A percentile compares a stretch with the other conserved stretches of the same genome.
These are phyloP conservation scores for Canavalia gladiata DNA, from an alignment of 306 rosid species.

Conservation along the genomic window DNA sequence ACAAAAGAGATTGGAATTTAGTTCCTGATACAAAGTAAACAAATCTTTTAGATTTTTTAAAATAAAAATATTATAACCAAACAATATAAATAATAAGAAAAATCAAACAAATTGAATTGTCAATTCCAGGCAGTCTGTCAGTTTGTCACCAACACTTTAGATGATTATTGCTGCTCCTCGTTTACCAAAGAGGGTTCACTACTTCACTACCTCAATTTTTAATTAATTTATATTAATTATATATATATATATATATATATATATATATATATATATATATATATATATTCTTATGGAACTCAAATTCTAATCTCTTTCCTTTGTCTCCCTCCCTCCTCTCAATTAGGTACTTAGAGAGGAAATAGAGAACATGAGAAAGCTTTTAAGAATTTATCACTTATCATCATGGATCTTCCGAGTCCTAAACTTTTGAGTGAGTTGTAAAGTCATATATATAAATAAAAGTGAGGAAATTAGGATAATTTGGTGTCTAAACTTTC, in stretches of 20 bases:
- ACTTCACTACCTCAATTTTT: slow-evolving; percentile 23
- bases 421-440: slow-evolving; percentile 36
- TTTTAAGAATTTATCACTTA: slow-evolving; percentile 24
- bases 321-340: slow-evolving; percentile 58
- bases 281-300: slow-evolving; percentile 13
- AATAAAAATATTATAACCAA: slow-evolving; percentile 17
- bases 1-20: slow-evolving; percentile 45
- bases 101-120: slow-evolving; percentile 9
- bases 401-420: slow-evolving; percentile 35
- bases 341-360: slow-evolving; percentile 43
- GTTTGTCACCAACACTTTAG: slow-evolving; percentile 41
- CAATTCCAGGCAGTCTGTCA: slow-evolving; percentile 47
- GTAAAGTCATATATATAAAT: not conserved
- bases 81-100: not conserved
- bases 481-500: slow-evolving; percentile 37
- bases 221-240: slow-evolving; percentile 36
- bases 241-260: not conserved
- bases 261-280: not conserved
- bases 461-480: slow-evolving; percentile 28
- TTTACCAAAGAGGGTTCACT: slow-evolving; percentile 4
- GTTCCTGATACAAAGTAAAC: slow-evolving; percentile 39
- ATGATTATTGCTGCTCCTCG: slow-evolving; percentile 38
- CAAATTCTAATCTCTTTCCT: slow-evolving; percentile 53
- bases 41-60: slow-evolving; percentile 11
- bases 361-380: not conserved